Percentiles rank a stretch among this genome's conserved stretches.
Evolutionary conservation across 352 stramenopile genomes (phyloP).

Genomic region (Phytopythium montanum): DNA sequence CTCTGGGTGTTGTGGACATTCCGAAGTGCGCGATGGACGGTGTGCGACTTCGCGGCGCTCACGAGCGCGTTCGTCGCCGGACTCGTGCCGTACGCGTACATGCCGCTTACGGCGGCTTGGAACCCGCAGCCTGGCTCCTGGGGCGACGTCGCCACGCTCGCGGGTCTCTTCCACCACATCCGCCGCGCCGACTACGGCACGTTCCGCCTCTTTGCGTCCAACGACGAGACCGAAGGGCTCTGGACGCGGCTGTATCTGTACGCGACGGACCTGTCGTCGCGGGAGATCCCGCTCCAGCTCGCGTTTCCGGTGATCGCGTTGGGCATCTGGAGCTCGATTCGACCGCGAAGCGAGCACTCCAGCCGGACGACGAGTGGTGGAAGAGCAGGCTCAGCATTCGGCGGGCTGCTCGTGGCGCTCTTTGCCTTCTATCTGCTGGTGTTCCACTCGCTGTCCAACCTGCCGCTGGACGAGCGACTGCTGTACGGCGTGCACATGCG

Average conservation of each 20-base stretch:
- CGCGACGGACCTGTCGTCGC: conserved; percentile 50
- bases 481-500: conserved; percentile 94
- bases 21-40: conserved; percentile 18
- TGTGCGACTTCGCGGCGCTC: conserved; percentile 24
- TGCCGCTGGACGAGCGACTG: conserved; percentile 90
- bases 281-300: conserved; percentile 50
- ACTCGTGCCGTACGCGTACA: conserved; percentile 83
- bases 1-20: conserved; percentile 65
- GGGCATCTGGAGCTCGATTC: conserved; percentile 28
- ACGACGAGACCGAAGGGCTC: conserved; percentile 56
- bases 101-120: conserved; percentile 67
- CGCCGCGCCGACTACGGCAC: conserved; percentile 92
- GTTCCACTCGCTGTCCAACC: conserved; percentile 93
- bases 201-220: conserved; percentile 90
- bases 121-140: conserved; percentile 88
- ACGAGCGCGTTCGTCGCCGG: conserved; percentile 68
- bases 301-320: conserved; percentile 30
- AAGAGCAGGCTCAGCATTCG: conserved; percentile 7
- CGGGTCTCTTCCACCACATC: conserved; percentile 91
- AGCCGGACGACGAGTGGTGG: background rate
- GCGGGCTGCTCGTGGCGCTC: conserved; percentile 36
- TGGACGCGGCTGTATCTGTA: conserved; percentile 71
- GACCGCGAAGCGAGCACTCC: background rate
- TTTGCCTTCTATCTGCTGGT: conserved; percentile 92
- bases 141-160: conserved; percentile 86